Base-by-base conservation (phyloP, 306 rosid genomes). In the Dalbergia oliveri region DNA sequence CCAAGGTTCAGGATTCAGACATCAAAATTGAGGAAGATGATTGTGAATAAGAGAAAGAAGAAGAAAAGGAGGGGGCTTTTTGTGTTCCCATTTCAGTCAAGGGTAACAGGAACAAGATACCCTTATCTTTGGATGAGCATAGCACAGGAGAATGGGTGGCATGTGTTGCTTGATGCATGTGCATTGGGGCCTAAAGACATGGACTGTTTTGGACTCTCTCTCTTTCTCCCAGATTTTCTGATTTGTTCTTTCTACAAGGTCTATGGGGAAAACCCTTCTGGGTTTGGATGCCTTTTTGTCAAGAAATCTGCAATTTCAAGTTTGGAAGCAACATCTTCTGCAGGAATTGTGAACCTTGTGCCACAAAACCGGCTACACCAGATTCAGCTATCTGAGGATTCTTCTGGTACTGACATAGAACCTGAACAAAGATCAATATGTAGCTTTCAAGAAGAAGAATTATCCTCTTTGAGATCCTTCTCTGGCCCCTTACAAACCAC, bases 71-170 rank as follows among this genome's bases (percentile, higher is more conserved):
- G 56, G 62, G 99, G 99, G 0, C 92, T 95, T 10, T 93, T 95
- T 78, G 97, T 95, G 21, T 89, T 95, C 26, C 99, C 99, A 0
- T 86, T 93, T 69, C 92, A 88, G 88, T 95, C 99, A 5, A 89
- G 93, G 79, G 85, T 95, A 58, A 93, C 99, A 4, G 99, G 99
- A 78, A 82, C 97, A 4, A 87, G 97, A 37, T 95, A 95, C 75
- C 98, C 99, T 67, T 95, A 93, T 69, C 67, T 93, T 0, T 95
- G 98, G 99, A 89, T 93, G 90, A 91, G 88, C 43, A 72, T 91
- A 47, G 99, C 99, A 2, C 95, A 93, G 79, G 99, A 95, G 45
- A 90, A 93, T 73, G 93, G 91, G 26, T 95, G 97, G 98, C 92
- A 95, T 83, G 88, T 92, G 5, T 75, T 94, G 80, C 86, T 94